Conservation (phyloP, 345 rosid species). For the Streptanthus diversifolius region DNA sequence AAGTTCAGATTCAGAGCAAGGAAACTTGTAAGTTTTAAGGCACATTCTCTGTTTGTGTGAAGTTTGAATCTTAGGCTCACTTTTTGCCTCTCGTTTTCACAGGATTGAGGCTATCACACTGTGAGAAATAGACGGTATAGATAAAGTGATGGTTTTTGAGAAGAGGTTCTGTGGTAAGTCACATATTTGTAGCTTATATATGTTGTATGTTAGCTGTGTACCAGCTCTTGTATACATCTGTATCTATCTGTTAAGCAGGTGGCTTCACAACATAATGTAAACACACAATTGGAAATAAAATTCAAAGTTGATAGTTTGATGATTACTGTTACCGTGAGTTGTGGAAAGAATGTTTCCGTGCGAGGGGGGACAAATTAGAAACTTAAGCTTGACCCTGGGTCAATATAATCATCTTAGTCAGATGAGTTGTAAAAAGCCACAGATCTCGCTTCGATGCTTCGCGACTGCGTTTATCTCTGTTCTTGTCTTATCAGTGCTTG, state of each 20-base stretch:
- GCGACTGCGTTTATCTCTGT: slow-evolving; percentile 57
- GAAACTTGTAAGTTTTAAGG: slow-evolving; percentile 33
- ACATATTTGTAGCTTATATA: slow-evolving; percentile 13
- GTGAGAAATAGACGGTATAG: slow-evolving; percentile 17
- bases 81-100: not conserved
- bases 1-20: slow-evolving; percentile 33
- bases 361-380: not conserved
- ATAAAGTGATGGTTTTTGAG: slow-evolving; percentile 1
- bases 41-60: too few relatives aligned
- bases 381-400: not conserved
- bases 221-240: slow-evolving; percentile 1
- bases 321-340: not conserved
- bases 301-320: not conserved
- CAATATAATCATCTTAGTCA: too few relatives aligned
- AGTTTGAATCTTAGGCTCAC: slow-evolving; percentile 14
- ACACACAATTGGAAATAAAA: slow-evolving; percentile 11
- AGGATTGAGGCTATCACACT: slow-evolving; percentile 36
- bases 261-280: slow-evolving; percentile 16
- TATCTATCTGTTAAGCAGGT: not conserved
- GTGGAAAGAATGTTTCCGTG: not conserved
- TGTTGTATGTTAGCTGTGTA: slow-evolving; percentile 1
- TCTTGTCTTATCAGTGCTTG: slow-evolving; percentile 65
- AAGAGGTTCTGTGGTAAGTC: slow-evolving; percentile 16
- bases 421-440: too few relatives aligned
- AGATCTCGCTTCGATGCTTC: too few relatives aligned